Conservation (phyloP, 2,329 filamentous ascomycete genomes). For the Epicoccum nigrum region DNA sequence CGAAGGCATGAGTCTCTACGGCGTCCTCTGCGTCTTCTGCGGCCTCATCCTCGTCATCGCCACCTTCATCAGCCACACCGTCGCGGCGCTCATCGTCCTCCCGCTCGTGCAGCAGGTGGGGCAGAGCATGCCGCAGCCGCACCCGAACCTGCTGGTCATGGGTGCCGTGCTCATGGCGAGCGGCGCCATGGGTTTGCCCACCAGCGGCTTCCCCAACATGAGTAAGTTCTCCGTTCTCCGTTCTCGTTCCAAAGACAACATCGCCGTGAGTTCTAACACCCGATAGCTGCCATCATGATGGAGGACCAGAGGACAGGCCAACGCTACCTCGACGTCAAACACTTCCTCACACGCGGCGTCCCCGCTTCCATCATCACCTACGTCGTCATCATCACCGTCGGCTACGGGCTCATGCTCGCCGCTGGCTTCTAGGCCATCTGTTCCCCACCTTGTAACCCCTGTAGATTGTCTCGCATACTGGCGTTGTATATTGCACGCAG, state of each 20-base stretch:
- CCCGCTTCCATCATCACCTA: constrained; percentile 85
- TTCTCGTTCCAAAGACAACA: too few relatives aligned
- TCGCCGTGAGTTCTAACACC: too few relatives aligned
- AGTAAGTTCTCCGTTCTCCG: constrained; percentile 68
- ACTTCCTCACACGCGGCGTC: constrained; percentile 93
- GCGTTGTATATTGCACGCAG: constrained; percentile 7
- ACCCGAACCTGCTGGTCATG: constrained; percentile 96
- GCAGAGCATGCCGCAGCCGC: constrained; percentile 79
- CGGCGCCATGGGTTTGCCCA: constrained; percentile 96
- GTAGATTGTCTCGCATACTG: neutral
- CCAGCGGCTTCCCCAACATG: constrained; percentile 98
- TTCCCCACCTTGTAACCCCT: constrained; percentile 1
- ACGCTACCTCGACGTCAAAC: constrained; percentile 87
- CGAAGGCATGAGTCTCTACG: constrained; percentile 80
- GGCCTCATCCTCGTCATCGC: constrained; percentile 86
- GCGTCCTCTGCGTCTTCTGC: constrained; percentile 84
- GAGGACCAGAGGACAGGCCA: constrained; percentile 91
- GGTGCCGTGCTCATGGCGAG: constrained; percentile 93
- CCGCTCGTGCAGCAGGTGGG: constrained; percentile 90
- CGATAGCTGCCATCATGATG: constrained; percentile 94
- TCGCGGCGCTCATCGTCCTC: constrained; percentile 92
- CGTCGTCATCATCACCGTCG: constrained; percentile 81
- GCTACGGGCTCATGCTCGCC: constrained; percentile 87
- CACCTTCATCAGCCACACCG: constrained; percentile 97
- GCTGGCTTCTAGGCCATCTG: constrained; percentile 62